Evolutionary conservation across 2,329 filamentous ascomycete species (phyloP).

Genomic region (Ceratocystis lukuohia): DNA sequence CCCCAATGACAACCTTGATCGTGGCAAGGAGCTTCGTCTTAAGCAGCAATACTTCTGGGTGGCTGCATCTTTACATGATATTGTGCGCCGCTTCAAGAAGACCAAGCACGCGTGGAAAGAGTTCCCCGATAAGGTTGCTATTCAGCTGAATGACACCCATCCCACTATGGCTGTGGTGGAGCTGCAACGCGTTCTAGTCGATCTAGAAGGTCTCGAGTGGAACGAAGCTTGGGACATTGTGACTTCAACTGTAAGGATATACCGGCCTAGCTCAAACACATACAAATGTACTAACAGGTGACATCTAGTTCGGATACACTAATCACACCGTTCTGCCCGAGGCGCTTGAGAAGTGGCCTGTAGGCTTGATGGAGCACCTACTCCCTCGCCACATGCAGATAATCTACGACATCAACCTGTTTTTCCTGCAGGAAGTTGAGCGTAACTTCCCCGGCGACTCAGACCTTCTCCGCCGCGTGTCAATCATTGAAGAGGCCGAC

Average conservation of each 20-base stretch:
- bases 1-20: constrained; percentile 92
- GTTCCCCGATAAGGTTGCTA: constrained; percentile 89
- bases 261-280: not conserved
- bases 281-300: constrained; percentile 13
- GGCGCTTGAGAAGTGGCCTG: constrained; percentile 96
- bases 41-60: constrained; percentile 99
- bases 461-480: constrained; percentile 75
- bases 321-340: constrained; percentile 97
- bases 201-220: constrained; percentile 85
- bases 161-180: constrained; percentile 94
- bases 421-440: constrained; percentile 84
- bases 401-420: constrained; percentile 95
- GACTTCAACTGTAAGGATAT: constrained; percentile 44
- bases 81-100: constrained; percentile 97
- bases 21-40: constrained; percentile 89
- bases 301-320: constrained; percentile 69
- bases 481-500: constrained; percentile 92
- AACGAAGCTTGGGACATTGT: constrained; percentile 81
- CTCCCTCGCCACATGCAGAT: constrained; percentile 91
- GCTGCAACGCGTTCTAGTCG: constrained; percentile 80
- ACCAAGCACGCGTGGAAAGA: constrained; percentile 78
- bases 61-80: constrained; percentile 88
- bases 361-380: constrained; percentile 80
- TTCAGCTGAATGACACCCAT: constrained; percentile 96
- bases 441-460: constrained; percentile 79